These are phyloP conservation scores for Wickerhamiella domercqiae DNA, from an alignment of 805 yeast species.

Conservation along the genomic window DNA sequence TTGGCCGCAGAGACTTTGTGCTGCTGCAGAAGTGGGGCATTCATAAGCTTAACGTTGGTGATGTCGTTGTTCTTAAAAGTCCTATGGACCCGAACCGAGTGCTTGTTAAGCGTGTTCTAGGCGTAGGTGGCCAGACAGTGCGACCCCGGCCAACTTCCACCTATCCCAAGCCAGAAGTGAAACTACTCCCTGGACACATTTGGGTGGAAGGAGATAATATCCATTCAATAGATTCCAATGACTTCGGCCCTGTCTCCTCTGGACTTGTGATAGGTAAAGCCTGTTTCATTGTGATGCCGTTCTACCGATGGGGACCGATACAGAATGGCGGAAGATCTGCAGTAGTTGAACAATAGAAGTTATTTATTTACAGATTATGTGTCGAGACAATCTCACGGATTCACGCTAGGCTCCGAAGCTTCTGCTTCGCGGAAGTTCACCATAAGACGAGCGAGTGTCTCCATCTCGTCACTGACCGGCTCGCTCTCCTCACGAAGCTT, in stretches of 20 bases:
- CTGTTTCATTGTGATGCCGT: slow-evolving; percentile 54
- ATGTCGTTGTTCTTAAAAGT: slow-evolving; percentile 60
- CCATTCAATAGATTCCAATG: slow-evolving; percentile 65
- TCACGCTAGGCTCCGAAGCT: not conserved
- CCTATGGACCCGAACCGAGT: slow-evolving; percentile 66
- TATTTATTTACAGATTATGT: too few relatives aligned
- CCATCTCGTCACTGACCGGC: slow-evolving; percentile 17
- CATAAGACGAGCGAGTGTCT: slow-evolving; percentile 20
- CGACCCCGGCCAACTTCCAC: slow-evolving; percentile 29
- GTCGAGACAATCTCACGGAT: too few relatives aligned
- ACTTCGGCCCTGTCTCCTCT: slow-evolving; percentile 74
- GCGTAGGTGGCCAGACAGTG: slow-evolving; percentile 54
- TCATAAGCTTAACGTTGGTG: slow-evolving; percentile 39
- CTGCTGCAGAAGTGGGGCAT: slow-evolving; percentile 51
- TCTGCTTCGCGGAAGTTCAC: slow-evolving; percentile 1
- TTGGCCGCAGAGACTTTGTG: slow-evolving; percentile 31
- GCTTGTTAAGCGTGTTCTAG: slow-evolving; percentile 70
- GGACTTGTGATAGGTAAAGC: slow-evolving; percentile 74
- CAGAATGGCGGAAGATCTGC: not conserved
- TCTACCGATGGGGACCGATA: slow-evolving; percentile 33
- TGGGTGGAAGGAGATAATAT: slow-evolving; percentile 94
- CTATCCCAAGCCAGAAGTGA: slow-evolving; percentile 47
- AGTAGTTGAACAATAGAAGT: too few relatives aligned
- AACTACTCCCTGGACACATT: slow-evolving; percentile 62
- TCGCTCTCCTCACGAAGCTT: slow-evolving; percentile 31